A percentile compares a stretch with the other conserved stretches of the same genome.
Conservation (phyloP, 2,329 filamentous ascomycete genomes). For the Alternaria sp. region DNA sequence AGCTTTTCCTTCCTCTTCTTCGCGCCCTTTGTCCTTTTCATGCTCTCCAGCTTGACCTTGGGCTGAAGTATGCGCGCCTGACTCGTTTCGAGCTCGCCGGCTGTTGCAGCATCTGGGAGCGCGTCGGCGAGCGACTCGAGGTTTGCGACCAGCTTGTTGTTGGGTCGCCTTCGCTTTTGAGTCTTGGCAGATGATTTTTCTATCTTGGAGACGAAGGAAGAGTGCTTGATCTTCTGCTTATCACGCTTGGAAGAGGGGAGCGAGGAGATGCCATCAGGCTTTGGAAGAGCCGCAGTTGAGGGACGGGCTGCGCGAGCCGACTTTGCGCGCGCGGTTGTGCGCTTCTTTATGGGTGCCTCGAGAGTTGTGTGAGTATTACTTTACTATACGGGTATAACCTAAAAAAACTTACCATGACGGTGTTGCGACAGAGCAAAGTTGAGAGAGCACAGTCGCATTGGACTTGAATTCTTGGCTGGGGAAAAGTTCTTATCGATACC, state of each 20-base stretch:
- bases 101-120: slow-evolving; percentile 65
- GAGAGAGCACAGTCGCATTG: not conserved
- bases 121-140: slow-evolving; percentile 82
- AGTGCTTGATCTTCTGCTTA: slow-evolving; percentile 83
- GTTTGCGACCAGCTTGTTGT: slow-evolving; percentile 79
- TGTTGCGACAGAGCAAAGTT: not conserved
- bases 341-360: slow-evolving; percentile 50
- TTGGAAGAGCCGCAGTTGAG: slow-evolving; percentile 25
- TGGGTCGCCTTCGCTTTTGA: slow-evolving; percentile 71
- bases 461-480: not conserved
- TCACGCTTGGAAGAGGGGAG: slow-evolving; percentile 82
- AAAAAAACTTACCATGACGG: slow-evolving; percentile 20
- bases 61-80: slow-evolving; percentile 65
- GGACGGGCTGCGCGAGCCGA: slow-evolving; percentile 37
- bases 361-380: not conserved
- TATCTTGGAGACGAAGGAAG: slow-evolving; percentile 79
- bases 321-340: slow-evolving; percentile 47
- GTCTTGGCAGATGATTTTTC: slow-evolving; percentile 66
- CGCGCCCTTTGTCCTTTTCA: slow-evolving; percentile 70
- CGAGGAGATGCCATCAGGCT: slow-evolving; percentile 45
- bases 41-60: slow-evolving; percentile 68
- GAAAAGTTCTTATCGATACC: slow-evolving; percentile 25
- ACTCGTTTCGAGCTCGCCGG: slow-evolving; percentile 43
- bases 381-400: not conserved
- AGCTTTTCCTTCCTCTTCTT: slow-evolving; percentile 84